Base-by-base conservation (phyloP, 2,329 filamentous ascomycete species). In the Beauveria medogensis region DNA sequence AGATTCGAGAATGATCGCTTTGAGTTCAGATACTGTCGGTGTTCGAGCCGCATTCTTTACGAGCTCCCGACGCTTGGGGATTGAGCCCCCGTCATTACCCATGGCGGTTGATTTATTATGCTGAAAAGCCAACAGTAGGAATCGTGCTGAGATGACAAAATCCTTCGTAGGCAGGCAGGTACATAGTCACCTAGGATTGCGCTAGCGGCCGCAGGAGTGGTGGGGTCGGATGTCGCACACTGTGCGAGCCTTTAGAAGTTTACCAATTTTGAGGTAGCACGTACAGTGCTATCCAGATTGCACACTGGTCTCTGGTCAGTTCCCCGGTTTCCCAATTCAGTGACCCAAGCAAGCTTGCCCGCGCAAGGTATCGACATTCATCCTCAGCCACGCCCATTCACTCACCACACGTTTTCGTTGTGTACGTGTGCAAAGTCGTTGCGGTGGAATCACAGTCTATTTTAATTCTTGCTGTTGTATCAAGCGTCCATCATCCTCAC, bases 1-100 rank as follows among this genome's bases (percentile, higher is more conserved):
- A 47, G 90, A 89, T 74, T 97, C 93, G 70, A 89, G 86, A 66
- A 88, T 88, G 9, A 89, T 88, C 65, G 94, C 92, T 77, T 97
- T 97, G 61, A 96, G 78, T 77, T 97, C 89, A 52, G 90, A 87
- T 30, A 91, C 83, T 40, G 90, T 95, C 24, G 89, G 90, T 56
- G 86, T 83, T 68, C 91, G 89, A 47, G 92, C 91, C 30, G 92
- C 91, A 74, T 93, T 89, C 76, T 96, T 96, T 73, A 99, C 94
- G 51, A 99, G 90, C 75, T 99, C 95, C 70, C 92, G 89, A 37
- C 95, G 90, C 65, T 89, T 97, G 5, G 94, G 94, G 67, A 99
- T 99, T 67, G 91, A 93, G 72, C 94, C 94, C 67, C 94, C 94
- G 73, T 99, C 94, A 77, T 99, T 99, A 72, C 94, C 94, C 94